Base-by-base conservation (phyloP, 2,329 filamentous ascomycete genomes). In the Colletotrichum tamarilloi region DNA sequence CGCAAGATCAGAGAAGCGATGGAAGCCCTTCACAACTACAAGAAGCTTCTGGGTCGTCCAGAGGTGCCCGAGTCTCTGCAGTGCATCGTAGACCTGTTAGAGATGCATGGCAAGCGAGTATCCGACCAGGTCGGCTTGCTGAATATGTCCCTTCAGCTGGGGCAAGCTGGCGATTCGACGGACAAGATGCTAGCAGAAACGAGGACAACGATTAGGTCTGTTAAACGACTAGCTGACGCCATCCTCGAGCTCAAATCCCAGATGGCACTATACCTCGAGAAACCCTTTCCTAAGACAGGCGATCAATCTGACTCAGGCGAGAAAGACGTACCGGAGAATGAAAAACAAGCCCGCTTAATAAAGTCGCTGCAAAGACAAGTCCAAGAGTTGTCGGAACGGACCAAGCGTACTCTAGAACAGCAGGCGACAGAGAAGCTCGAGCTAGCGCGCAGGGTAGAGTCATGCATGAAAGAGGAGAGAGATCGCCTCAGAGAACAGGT, bases 1-100 rank as follows among this genome's bases (percentile, higher is more conserved):
- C 30, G 24, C 35, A 42, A 71, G 9, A 46, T 66, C 42, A 38
- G 64, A 22, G 11, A 35, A 19, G 67, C 71, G 19, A 14, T 73
- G 22, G 38, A 52, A n/a, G 32, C 58, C 22, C 49, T 72, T 49
- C 26, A 71, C 32, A 42, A 14, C 55, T 73, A 73, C 55, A 59
- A 62, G 38, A 7, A 24, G 26, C 62, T 67, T 9, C 14, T 73
- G 42, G 42, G 11, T 22, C 68, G 62, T 46, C n/a, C 22, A 11
- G 71, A 73, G 3, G 16, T 73, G 30, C 55, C 30, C 32, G 26
- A 71, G 1, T 26, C 32, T 14, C 22, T 71, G 46, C 11, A 49
- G 28, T 70, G 53, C 42, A n/a, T 38, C 24, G 26, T 30, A 8
- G n/a, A 42, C 28, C 8, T 66, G 46, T n/a, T 73, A n/a, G 32